A percentile compares a stretch with the other conserved stretches of the same genome.
Conservation (phyloP, 345 rosid genomes). For the Theobroma cacao region DNA sequence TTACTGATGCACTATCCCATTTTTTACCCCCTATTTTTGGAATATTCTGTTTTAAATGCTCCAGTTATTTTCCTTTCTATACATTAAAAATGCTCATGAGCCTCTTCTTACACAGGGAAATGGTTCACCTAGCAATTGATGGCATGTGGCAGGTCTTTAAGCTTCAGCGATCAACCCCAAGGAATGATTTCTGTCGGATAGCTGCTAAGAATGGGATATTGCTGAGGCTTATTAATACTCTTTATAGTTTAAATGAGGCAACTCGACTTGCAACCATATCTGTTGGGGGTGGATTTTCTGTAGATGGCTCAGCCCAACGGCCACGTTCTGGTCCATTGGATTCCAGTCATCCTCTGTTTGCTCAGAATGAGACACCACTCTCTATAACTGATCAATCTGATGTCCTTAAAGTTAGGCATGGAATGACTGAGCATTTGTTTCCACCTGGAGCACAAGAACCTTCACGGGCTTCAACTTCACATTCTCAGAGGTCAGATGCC, state of each 20-base stretch:
- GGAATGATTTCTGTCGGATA: slow-evolving; percentile 89
- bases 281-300: slow-evolving; percentile 52
- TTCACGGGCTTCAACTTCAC: slow-evolving; percentile 70
- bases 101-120: slow-evolving; percentile 72
- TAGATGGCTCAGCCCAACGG: slow-evolving; percentile 60
- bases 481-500: slow-evolving; percentile 66
- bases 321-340: slow-evolving; percentile 80
- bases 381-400: slow-evolving; percentile 62
- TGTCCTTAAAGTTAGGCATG: slow-evolving; percentile 54
- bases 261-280: slow-evolving; percentile 75
- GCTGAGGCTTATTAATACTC: slow-evolving; percentile 85
- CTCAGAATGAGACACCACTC: slow-evolving; percentile 54
- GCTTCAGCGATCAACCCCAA: slow-evolving; percentile 91
- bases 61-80: neutral
- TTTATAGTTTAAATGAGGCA: slow-evolving; percentile 95
- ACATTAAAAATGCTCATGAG: slow-evolving; percentile 26
- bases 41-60: slow-evolving; percentile 1
- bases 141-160: slow-evolving; percentile 99
- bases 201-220: slow-evolving; percentile 95
- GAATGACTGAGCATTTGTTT: slow-evolving; percentile 42
- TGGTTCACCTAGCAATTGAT: slow-evolving; percentile 98
- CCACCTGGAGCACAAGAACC: slow-evolving; percentile 49
- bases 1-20: neutral
- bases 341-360: slow-evolving; percentile 53
- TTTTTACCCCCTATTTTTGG: neutral